Conservation (phyloP, 345 rosid genomes). For the Populus ilicifolia region DNA sequence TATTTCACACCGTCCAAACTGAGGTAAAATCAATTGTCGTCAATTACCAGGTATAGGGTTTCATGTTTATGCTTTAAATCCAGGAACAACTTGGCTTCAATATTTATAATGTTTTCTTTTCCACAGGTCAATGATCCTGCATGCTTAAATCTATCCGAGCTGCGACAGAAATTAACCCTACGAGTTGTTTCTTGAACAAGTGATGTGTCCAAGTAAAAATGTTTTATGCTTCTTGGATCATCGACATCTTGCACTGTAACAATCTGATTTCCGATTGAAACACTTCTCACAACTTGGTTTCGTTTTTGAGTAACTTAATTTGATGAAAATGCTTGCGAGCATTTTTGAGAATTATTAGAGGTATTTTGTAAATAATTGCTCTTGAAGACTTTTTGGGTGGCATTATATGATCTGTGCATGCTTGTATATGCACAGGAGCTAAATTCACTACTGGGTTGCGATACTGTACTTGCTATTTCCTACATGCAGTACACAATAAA, state of each 20-base stretch:
- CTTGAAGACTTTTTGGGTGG: neutral
- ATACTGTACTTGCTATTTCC: neutral
- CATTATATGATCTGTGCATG: neutral
- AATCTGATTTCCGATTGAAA: constrained; percentile 6
- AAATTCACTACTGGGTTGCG: neutral
- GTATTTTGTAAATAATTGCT: neutral
- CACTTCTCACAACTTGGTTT: constrained; percentile 1
- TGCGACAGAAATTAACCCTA: constrained; percentile 35
- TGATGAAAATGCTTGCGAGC: neutral
- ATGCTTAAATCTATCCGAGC: constrained; percentile 21
- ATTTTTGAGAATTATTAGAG: neutral
- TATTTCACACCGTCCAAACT: constrained; percentile 47
- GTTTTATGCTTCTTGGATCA: neutral
- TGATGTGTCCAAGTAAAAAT: constrained; percentile 6
- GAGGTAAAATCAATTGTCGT: constrained; percentile 34
- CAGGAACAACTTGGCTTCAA: neutral
- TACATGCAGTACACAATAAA: neutral
- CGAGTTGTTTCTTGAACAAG: constrained; percentile 8
- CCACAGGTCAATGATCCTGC: constrained; percentile 45
- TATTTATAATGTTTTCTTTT: constrained; percentile 7
- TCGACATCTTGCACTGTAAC: neutral
- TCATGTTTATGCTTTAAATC: neutral
- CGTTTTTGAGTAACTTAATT: neutral
- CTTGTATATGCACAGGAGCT: neutral
- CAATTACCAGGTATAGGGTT: constrained; percentile 2